Evolutionary conservation across 805 yeast species (phyloP), one percentile per base, ranked within the genome.

Genomic region (Metschnikowia cubensis): DNA sequence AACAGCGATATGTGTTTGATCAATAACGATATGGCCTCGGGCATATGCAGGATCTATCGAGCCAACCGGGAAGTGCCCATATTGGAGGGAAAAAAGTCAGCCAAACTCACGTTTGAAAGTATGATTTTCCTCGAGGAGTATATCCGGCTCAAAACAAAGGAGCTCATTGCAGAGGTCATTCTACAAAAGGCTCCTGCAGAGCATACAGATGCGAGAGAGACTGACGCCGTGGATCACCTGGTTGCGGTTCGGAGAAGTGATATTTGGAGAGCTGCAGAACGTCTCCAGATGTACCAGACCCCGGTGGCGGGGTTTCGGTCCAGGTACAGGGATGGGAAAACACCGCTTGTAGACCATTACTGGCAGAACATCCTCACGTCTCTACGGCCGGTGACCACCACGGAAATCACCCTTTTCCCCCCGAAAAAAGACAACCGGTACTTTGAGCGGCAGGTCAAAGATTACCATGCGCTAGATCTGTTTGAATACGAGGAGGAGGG

Each of bases 61-160:
- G 57, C 49, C 10, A 56, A 54, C 38, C 21, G 35, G 10, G 33
- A 50, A 25, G 25, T 38, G 13, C 57, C 59, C 2, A 15, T 13
- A 3, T 18, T 37, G 25, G 42, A 15, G 3, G 41, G 39, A 10
- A 48, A 48, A 29, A 34, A n/a, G 7, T 15, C 51, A 11, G 20
- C 42, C 25, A 47, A 39, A 42, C 46, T 50, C 35, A 20, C 55
- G 31, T 42, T 54, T 25, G 45, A 45, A 10, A 52, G 64, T 11
- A 37, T 57, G 13, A 49, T 62, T 11, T 47, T 61, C 13, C 48
- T 62, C 5, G 68, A 63, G 31, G 61, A 59, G 34, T 44, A 61
- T n/a, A 52, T 53, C 18, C 53, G 50, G 33, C 18, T 52, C 20
- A 49, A 58, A 7, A 48, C 57, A 2, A 53, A 49, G 25, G 55